Percentiles rank a stretch among this genome's conserved stretches.
Conservation (phyloP, 139 green algal species). For the Raphidocelis subcapitata region DNA sequence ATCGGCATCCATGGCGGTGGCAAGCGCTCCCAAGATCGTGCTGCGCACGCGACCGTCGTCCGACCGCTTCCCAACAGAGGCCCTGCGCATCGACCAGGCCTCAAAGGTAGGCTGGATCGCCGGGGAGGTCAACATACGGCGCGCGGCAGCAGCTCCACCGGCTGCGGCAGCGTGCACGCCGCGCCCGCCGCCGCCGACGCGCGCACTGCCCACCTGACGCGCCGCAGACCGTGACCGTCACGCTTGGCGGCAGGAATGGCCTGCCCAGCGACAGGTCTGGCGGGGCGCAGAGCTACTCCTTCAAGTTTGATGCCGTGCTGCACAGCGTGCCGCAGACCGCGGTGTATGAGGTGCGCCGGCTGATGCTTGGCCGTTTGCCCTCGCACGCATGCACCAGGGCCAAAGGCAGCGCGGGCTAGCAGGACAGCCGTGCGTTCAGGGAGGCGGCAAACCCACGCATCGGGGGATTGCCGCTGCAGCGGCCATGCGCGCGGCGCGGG, state of each 20-base stretch:
- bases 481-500: too few relatives aligned
- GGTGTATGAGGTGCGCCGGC: constrained; percentile 48
- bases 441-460: background rate
- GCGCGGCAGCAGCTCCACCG: too few relatives aligned
- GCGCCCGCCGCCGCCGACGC: too few relatives aligned
- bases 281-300: constrained; percentile 40
- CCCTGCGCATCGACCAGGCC: constrained; percentile 6
- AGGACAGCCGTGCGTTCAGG: background rate
- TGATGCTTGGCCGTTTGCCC: too few relatives aligned
- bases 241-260: constrained; percentile 19
- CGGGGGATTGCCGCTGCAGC: background rate
- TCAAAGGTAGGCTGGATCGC: constrained; percentile 32
- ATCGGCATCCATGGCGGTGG: too few relatives aligned
- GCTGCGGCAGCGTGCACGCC: too few relatives aligned
- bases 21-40: constrained; percentile 2
- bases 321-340: constrained; percentile 64
- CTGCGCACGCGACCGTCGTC: constrained; percentile 31
- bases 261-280: constrained; percentile 10
- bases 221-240: constrained; percentile 20
- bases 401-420: background rate
- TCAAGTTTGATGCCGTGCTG: constrained; percentile 76
- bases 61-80: background rate
- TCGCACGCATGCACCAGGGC: background rate
- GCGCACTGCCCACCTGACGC: background rate
- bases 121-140: too few relatives aligned